Percentiles rank a stretch among this genome's conserved stretches.
Evolutionary conservation across 1,139 yeast genomes (phyloP).

Genomic region (Meyerozyma athensensis): DNA sequence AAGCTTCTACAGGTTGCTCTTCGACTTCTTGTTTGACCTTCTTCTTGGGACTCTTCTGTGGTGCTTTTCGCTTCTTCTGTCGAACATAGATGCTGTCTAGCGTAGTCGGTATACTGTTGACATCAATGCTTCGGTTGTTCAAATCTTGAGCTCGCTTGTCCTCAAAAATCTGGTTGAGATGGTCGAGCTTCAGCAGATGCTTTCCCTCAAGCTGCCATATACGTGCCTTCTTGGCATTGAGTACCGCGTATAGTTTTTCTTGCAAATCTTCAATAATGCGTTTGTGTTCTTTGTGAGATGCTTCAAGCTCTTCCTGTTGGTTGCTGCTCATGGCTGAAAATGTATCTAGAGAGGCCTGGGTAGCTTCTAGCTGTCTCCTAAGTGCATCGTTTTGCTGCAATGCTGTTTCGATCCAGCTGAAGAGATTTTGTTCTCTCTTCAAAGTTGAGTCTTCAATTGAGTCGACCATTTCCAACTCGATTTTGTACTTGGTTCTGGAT

Average conservation of each 20-base stretch:
- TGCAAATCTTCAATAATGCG: conserved; percentile 29
- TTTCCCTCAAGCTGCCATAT: conserved; percentile 27
- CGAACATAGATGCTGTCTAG: conserved; percentile 9
- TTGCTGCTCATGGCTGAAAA: conserved; percentile 11
- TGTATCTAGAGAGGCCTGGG: conserved; percentile 7
- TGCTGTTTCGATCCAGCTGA: conserved; percentile 26
- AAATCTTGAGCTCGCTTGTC: conserved; percentile 17
- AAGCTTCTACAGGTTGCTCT: not conserved
- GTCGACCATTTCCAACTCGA: conserved; percentile 17
- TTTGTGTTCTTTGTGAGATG: conserved; percentile 21
- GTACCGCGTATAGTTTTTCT: conserved; percentile 31
- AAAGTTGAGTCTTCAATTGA: conserved; percentile 9
- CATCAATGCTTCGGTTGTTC: conserved; percentile 16
- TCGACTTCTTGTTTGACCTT: not conserved
- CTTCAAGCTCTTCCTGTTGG: conserved; percentile 15
- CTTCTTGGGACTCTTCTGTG: not conserved
- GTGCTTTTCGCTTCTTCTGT: not conserved
- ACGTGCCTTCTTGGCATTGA: conserved; percentile 32
- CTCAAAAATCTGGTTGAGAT: conserved; percentile 21
- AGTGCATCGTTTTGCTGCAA: conserved; percentile 15
- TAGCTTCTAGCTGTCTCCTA: conserved; percentile 4
- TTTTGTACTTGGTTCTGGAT: not conserved
- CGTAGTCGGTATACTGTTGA: conserved; percentile 16
- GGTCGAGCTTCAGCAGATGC: conserved; percentile 10
- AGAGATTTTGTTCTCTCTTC: conserved; percentile 16